Percentiles rank a stretch among this genome's conserved stretches.
phyloP scores from a whole-genome alignment of 257 asterid genomes.

The Lithospermum erythrorhizon region DNA sequence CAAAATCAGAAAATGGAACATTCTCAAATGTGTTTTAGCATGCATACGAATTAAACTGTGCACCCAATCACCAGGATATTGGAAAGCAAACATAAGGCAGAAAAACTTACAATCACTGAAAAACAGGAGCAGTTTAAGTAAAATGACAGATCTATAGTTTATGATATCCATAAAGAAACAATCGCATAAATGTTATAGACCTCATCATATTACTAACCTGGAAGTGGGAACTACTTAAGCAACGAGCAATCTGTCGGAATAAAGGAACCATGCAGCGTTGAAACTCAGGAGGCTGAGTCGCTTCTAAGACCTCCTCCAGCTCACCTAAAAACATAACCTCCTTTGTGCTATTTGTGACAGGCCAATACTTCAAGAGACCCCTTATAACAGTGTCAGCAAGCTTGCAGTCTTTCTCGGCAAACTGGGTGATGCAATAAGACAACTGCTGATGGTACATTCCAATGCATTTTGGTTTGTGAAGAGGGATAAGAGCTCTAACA shows the following conservation, averaged over 20 bases:
- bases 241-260: constrained; percentile 49
- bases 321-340: constrained; percentile 79
- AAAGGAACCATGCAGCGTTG: constrained; percentile 81
- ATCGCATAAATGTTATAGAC: background rate
- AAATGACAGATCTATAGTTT: background rate
- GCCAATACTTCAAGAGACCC: constrained; percentile 73
- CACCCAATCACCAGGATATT: background rate
- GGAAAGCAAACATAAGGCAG: background rate
- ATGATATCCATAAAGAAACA: background rate
- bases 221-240: constrained; percentile 73
- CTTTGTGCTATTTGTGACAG: constrained; percentile 70
- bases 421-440: constrained; percentile 65
- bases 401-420: constrained; percentile 74
- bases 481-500: constrained; percentile 55
- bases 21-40: background rate
- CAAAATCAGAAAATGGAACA: background rate
- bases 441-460: constrained; percentile 71
- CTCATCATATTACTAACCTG: constrained; percentile 35
- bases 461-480: constrained; percentile 62
- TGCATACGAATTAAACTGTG: background rate
- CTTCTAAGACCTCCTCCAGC: constrained; percentile 77
- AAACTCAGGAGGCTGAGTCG: constrained; percentile 72
- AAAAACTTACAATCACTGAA: background rate
- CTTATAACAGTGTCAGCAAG: constrained; percentile 77
- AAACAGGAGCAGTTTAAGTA: background rate